These are phyloP conservation scores for Trichosporon faecale DNA, from an alignment of 1,284 basidiomycete genomes.

Conservation along the genomic window DNA sequence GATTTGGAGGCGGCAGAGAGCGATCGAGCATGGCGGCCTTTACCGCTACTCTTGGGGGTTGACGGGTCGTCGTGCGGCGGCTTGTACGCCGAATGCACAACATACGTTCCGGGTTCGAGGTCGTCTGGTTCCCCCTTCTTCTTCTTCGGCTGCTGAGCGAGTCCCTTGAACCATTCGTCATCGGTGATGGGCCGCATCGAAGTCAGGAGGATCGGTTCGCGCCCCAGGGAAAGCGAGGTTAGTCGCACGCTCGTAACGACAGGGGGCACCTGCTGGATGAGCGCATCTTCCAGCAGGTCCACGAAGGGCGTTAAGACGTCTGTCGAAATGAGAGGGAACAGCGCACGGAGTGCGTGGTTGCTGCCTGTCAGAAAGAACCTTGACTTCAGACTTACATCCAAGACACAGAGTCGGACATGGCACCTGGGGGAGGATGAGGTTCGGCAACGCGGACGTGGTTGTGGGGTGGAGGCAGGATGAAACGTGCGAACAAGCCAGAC, in stretches of 20 bases:
- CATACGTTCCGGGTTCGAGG: not conserved
- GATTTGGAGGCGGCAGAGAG: not conserved
- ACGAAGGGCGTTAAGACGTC: slow-evolving; percentile 52
- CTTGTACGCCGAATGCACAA: slow-evolving; percentile 1
- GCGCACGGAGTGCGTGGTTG: slow-evolving; percentile 46
- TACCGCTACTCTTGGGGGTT: not conserved
- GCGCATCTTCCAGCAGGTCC: slow-evolving; percentile 52
- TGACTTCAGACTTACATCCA: slow-evolving; percentile 21
- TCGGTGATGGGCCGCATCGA: slow-evolving; percentile 46
- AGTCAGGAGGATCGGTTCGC: slow-evolving; percentile 46
- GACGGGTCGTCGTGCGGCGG: not conserved
- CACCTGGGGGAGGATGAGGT: slow-evolving; percentile 10
- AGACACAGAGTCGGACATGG: slow-evolving; percentile 14
- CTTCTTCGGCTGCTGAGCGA: slow-evolving; percentile 5
- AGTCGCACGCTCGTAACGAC: slow-evolving; percentile 49
- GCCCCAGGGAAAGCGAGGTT: slow-evolving; percentile 43
- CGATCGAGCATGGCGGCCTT: not conserved
- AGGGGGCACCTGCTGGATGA: slow-evolving; percentile 49
- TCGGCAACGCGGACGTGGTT: not conserved
- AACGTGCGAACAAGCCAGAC: slow-evolving; percentile 11
- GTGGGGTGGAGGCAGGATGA: slow-evolving; percentile 10
- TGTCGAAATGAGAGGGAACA: slow-evolving; percentile 51
- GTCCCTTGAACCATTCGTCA: slow-evolving; percentile 45
- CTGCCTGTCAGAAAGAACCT: slow-evolving; percentile 21
- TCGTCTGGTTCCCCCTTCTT: not conserved